Evolutionary conservation across 768 basidiomycete species (phyloP).

Genomic region (Lactifluus piperatus): DNA sequence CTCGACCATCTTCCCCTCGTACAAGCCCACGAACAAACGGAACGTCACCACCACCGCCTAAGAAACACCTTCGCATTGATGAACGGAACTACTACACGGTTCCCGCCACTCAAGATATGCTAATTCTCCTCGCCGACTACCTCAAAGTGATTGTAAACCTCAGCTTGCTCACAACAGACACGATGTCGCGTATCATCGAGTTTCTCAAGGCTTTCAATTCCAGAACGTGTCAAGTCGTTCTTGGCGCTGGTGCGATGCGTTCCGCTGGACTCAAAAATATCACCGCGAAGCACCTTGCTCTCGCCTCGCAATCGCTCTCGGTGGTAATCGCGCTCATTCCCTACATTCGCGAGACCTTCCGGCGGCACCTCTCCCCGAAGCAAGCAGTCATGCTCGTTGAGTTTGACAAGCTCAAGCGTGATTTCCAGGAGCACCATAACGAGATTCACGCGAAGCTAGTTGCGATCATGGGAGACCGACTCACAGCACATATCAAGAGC

Average conservation of each 20-base stretch:
- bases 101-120: slow-evolving; percentile 68
- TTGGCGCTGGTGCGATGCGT: slow-evolving; percentile 98
- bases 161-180: slow-evolving; percentile 83
- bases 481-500: slow-evolving; percentile 75
- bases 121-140: slow-evolving; percentile 75
- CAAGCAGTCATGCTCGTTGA: slow-evolving; percentile 96
- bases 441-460: slow-evolving; percentile 98
- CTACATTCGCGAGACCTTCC: slow-evolving; percentile 90
- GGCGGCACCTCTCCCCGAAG: slow-evolving; percentile 84
- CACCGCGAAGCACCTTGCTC: slow-evolving; percentile 93
- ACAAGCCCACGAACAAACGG: slow-evolving; percentile 18
- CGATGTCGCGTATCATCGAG: slow-evolving; percentile 91
- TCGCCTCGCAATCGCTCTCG: slow-evolving; percentile 93
- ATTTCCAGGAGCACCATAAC: slow-evolving; percentile 98
- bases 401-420: slow-evolving; percentile 98
- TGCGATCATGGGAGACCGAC: slow-evolving; percentile 95
- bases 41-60: slow-evolving; percentile 15
- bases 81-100: slow-evolving; percentile 82
- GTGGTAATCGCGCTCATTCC: slow-evolving; percentile 92
- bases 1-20: slow-evolving; percentile 17
- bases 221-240: slow-evolving; percentile 92
- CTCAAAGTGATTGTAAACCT: slow-evolving; percentile 82
- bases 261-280: slow-evolving; percentile 97
- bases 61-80: slow-evolving; percentile 70
- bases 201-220: slow-evolving; percentile 98